Evolutionary conservation across 192 early-diverging fungal genomes (phyloP), one percentile per base, ranked within the genome.

Genomic region (Coemansia sp.): DNA sequence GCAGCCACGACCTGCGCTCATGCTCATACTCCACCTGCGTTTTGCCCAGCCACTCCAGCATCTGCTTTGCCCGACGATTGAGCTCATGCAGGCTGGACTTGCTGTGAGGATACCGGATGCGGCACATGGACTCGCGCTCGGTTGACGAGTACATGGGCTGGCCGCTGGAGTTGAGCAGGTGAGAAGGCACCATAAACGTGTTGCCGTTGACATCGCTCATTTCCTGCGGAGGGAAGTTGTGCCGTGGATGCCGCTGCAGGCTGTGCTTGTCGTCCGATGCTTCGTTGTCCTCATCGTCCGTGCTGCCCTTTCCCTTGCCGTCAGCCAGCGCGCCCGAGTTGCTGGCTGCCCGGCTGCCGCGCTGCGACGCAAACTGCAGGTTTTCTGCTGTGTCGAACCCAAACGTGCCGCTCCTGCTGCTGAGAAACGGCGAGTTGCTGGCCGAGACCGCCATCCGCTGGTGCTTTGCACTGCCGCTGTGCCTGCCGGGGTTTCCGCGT

Each of bases 11-110:
- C n/a, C 39, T 16, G 12, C 61, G 59, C 57, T 78, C 74, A n/a
- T 64, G 74, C 46, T 71, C 69, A 23, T 71, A 78, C 52, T 78
- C 74, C 6, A 69, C 49, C 42, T 78, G 74, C 3, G 65, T 64
- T 42, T 71, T 78, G 36, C 74, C 74, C 56, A 78, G 60, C 74
- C 74, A 78, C 40, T 78, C 74, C 12, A 78, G 61, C 40, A 78
- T 49, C 68, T 78, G 68, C 68, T 78, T 78, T 0, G 74, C 74
- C 26, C 74, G 68, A 10, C 74, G 63, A 40, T 30, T 61, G 7
- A 78, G 69, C 43, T 78, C 74, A 13, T 53, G 20, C 20, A 78
- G 21, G 37, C 60, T 68, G 44, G 74, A 50, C 33, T 38, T 46
- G 50, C 44, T 37, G 41, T 70, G 68, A 50, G 74, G 74, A 37